Evolutionary conservation across 306 rosid genomes (phyloP).

Genomic region (Notholithocarpus densiflorus): DNA sequence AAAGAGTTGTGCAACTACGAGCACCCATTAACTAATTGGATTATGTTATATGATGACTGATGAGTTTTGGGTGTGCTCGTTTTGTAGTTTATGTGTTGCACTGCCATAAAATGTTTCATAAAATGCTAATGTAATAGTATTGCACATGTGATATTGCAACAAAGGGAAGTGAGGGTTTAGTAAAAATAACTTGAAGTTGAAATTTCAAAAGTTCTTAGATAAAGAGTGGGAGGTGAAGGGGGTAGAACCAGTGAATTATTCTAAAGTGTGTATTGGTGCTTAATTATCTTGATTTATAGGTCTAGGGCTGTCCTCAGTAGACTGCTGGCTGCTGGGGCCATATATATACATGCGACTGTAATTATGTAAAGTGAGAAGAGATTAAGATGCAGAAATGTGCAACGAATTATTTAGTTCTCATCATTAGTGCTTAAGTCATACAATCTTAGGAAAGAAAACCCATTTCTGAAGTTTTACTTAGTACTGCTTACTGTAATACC

Average conservation of each 20-base stretch:
- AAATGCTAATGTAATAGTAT: neutral
- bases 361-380: neutral
- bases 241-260: too few species aligned
- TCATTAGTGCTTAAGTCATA: neutral
- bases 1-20: neutral
- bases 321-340: neutral
- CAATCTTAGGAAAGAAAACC: neutral
- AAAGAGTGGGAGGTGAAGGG: too few species aligned
- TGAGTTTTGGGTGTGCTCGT: neutral
- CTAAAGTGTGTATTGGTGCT: neutral
- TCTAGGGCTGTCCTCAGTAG: neutral
- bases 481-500: slow-evolving; percentile 19
- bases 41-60: neutral
- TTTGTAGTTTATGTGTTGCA: neutral
- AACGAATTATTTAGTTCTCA: neutral
- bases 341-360: neutral
- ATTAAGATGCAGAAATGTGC: neutral
- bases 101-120: neutral
- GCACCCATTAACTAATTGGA: neutral
- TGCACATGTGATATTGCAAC: neutral
- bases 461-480: slow-evolving; percentile 10
- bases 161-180: neutral
- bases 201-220: neutral
- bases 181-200: neutral
- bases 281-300: neutral